Evolutionary conservation across 441 rosid species (phyloP).

Genomic region (Francoa sonchifolia): DNA sequence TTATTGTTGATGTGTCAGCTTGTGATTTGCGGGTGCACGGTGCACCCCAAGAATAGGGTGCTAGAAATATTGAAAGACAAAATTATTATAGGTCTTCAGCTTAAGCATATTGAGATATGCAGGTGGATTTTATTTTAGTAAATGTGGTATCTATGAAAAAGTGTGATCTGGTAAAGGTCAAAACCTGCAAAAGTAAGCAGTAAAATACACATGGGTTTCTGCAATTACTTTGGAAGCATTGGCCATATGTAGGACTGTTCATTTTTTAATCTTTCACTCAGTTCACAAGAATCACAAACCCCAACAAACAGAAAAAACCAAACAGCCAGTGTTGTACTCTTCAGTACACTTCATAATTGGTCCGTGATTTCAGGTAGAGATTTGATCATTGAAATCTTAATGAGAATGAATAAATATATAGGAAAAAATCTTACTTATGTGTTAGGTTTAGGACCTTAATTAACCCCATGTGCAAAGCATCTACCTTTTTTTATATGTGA

Average conservation of each 20-base stretch:
- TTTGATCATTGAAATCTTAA: neutral
- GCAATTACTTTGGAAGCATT: constrained; percentile 14
- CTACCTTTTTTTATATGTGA: too few species aligned
- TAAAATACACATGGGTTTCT: constrained; percentile 33
- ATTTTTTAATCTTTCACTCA: constrained; percentile 5
- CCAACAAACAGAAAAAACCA: constrained; percentile 27
- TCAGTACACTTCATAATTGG: constrained; percentile 27
- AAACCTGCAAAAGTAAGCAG: constrained; percentile 16
- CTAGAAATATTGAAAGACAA: too few species aligned
- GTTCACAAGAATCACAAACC: constrained; percentile 33
- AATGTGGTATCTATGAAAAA: too few species aligned
- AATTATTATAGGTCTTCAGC: too few species aligned
- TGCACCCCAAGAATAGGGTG: too few species aligned
- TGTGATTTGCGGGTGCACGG: too few species aligned
- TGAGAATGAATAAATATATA: neutral
- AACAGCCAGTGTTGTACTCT: constrained; percentile 34
- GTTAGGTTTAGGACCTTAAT: neutral
- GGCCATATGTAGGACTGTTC: constrained; percentile 5
- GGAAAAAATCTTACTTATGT: neutral
- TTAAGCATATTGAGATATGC: too few species aligned
- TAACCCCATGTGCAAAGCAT: too few species aligned
- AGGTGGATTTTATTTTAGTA: too few species aligned
- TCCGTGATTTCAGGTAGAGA: constrained; percentile 39
- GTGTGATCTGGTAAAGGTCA: too few species aligned
- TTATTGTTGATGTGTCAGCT: too few species aligned